Evolutionary conservation across 2,329 filamentous ascomycete genomes (phyloP).

Genomic region (Coniochaeta prunicola): DNA sequence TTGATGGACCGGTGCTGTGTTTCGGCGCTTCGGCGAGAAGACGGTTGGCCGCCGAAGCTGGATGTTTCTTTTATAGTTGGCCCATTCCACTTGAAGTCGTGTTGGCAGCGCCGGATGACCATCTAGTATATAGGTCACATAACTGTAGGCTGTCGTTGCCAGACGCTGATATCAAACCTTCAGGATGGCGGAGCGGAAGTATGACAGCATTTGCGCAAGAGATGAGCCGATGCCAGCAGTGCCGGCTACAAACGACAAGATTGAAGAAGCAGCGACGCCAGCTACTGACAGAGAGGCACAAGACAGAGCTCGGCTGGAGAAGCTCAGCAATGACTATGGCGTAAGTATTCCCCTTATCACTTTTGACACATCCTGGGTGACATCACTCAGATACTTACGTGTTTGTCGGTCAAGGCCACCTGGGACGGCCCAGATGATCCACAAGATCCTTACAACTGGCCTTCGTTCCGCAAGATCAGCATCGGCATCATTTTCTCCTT

Average conservation of each 20-base stretch:
- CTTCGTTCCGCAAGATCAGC: slow-evolving; percentile 7
- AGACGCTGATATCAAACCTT: no score
- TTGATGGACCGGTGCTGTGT: background rate
- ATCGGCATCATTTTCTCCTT: slow-evolving; percentile 23
- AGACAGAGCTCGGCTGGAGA: background rate
- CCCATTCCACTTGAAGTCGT: background rate
- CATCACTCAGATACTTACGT: background rate
- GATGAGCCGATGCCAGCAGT: background rate
- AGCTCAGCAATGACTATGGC: background rate
- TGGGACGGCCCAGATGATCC: slow-evolving; percentile 10
- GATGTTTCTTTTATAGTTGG: background rate
- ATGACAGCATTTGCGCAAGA: no score
- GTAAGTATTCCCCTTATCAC: background rate
- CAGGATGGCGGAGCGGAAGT: background rate
- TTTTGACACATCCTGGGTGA: background rate
- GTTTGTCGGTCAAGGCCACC: slow-evolving; percentile 4
- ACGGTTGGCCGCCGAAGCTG: background rate
- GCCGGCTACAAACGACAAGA: background rate
- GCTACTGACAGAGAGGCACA: background rate
- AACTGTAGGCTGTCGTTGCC: no score
- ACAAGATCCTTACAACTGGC: slow-evolving; percentile 12
- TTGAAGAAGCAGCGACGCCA: background rate
- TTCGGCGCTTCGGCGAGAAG: background rate
- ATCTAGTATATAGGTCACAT: no score
- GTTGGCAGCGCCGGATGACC: background rate